Base-by-base conservation (phyloP, 202 grass and related monocot genomes). In the Zizania palustris region DNA sequence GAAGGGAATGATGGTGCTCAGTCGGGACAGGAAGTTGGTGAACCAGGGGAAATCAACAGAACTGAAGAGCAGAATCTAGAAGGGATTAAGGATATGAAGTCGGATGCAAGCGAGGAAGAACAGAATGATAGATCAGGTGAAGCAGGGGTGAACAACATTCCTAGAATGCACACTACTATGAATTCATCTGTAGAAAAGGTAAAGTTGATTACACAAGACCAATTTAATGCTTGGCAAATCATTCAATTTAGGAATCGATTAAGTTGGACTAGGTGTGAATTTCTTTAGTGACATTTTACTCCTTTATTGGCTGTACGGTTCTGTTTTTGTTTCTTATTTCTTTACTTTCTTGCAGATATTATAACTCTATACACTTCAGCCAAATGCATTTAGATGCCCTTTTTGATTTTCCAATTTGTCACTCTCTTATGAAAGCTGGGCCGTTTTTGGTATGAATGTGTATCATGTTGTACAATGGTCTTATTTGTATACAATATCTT, bases 161-260 rank as follows among this genome's bases (percentile, higher is more conserved):
- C 33, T 83, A 69, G 46, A 45, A 21, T 13, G 11, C 10, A 10
- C 44, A 1, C 63, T 65, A 6, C 4, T 28, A 57, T 37, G 20
- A 41, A 54, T 42, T 80, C 46, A 40, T 67, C 63, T 41, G 69
- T 45, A 41, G 11, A 37, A 6, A 38, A 84, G 81, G 81, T 88
- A 65, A 70, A 58, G 0, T 35, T 77, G 68, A 11, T 69, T 63
- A 56, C 14, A 56, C 22, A 61, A 37, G 20, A 19, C 38, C 15
- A 72, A 45, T 50, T 50, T 77, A 7, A 65, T 65, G 35, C 5
- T 49, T 45, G 9, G 21, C 42, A 79, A 16, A 34, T 44, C 56
- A 46, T 7, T 12, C 39, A 65, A 35, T 20, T 75, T 16, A 18
- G 11, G 16, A 15, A 22, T 68, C 21, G 58, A 58, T 59, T 40